Evolutionary conservation across 441 rosid genomes (phyloP).

Genomic region (Corymbia citriodora): DNA sequence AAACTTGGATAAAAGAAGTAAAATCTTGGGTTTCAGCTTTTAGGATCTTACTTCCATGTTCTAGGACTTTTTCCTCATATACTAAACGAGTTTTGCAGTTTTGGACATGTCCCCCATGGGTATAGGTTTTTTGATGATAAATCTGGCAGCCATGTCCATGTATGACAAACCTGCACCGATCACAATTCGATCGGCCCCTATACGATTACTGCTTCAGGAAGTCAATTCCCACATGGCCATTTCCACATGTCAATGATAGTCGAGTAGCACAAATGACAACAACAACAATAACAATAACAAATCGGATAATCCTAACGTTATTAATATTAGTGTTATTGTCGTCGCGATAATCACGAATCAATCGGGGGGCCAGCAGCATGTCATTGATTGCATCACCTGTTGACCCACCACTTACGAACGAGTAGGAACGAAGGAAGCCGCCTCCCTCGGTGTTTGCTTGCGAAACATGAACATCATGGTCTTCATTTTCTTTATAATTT

Average conservation of each 20-base stretch:
- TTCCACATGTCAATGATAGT: no score
- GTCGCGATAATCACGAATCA: not conserved
- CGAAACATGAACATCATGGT: not conserved
- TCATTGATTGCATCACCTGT: not conserved
- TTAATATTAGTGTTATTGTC: not conserved
- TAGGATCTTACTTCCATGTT: not conserved
- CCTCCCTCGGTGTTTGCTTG: not conserved
- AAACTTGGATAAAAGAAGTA: not conserved
- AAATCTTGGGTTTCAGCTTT: not conserved
- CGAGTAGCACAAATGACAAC: not conserved
- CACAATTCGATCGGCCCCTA: not conserved
- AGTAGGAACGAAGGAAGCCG: not conserved
- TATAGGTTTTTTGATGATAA: not conserved
- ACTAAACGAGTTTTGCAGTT: not conserved
- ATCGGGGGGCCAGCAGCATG: not conserved
- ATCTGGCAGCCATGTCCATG: not conserved
- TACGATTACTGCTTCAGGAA: rapidly evolving
- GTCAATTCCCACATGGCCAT: not conserved
- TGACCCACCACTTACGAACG: not conserved
- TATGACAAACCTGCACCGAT: rapidly evolving
- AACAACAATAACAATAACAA: not conserved
- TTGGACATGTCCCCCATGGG: not conserved
- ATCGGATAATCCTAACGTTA: not conserved
- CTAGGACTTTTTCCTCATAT: not conserved
- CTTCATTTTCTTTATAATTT: not conserved